Percentiles rank a stretch among this genome's conserved stretches.
Conservation (phyloP, 2,329 filamentous ascomycete genomes). For the Drechslera avenae region DNA sequence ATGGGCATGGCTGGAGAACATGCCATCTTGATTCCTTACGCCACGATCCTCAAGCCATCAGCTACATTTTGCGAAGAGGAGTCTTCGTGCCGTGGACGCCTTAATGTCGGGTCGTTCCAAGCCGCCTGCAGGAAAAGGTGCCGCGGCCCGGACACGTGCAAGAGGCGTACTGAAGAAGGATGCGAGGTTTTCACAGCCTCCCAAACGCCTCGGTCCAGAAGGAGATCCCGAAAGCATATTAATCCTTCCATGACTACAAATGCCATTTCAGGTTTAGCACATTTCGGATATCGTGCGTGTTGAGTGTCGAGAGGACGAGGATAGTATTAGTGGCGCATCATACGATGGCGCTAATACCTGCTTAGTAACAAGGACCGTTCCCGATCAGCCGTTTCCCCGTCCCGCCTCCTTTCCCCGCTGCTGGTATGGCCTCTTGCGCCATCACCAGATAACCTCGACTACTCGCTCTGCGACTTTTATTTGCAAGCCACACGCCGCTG, state of each 20-base stretch:
- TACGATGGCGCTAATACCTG: background rate
- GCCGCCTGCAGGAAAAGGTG: background rate
- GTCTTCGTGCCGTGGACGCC: background rate
- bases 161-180: background rate
- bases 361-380: slow-evolving; percentile 2
- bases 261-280: background rate
- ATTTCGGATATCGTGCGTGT: background rate
- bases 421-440: background rate
- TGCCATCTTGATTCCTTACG: no score
- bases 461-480: background rate
- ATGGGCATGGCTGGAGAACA: no score
- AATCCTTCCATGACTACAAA: slow-evolving; percentile 6
- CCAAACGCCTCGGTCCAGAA: background rate
- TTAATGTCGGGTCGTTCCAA: background rate
- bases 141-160: slow-evolving; percentile 1
- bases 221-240: background rate
- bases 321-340: slow-evolving; percentile 7
- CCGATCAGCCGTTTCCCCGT: slow-evolving; percentile 5
- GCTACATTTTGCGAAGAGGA: background rate
- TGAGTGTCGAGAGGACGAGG: slow-evolving; percentile 1
- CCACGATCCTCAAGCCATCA: background rate
- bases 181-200: background rate
- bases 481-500: no score
- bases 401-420: background rate
- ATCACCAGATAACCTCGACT: slow-evolving; percentile 4